Base-by-base conservation (phyloP, 192 early-diverging fungal genomes). In the Podila clonocystis region DNA sequence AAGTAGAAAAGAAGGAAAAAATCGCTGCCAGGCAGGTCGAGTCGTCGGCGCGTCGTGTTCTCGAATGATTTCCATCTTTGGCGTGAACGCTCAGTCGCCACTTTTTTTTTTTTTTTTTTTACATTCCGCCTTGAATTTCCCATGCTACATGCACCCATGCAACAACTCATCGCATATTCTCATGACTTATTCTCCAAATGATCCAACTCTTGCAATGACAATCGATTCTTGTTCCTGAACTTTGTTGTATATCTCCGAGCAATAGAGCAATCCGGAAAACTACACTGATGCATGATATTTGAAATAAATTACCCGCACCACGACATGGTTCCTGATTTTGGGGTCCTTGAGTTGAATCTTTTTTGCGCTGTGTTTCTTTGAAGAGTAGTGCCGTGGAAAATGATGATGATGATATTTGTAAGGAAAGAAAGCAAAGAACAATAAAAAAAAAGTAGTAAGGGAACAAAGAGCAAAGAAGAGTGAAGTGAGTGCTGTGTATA, bases 31-130 rank as follows among this genome's bases (percentile, higher is more conserved):
- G 41, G 17, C 41, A 45, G 52, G 20, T 26, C 52, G 22, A 55
- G 52, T 55, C 52, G 52, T 55, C 52, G 52, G 52, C 24, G 52
- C 52, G 52, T 26, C 52, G 52, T 55, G 52, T 55, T 55, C 52
- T 24, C 24, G 52, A 55, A 55, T 55, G 52, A 55, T 55, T 55
- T 55, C 52, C 52, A 24, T 55, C n/a, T 55, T 55, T 24, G 52
- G 52, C n/a, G 24, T 20, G 8, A 55, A 55, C 52, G 24, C 24
- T 55, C 6, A 55, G 0, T 26, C 6, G 2, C 52, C 24, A 4
- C 1, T 55, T 55, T 6, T 6, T 22, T 17, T 50, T 55, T 55
- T n/a, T n/a, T n/a, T 52, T 52, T 52, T 52, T 17, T 52, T 38
- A 1, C 12, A 45, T 45, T 45, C 15, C 41, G 13, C 41, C 41